phyloP scores from a whole-genome alignment of 164 flowering plant species.

The Brasenia schreberi region DNA sequence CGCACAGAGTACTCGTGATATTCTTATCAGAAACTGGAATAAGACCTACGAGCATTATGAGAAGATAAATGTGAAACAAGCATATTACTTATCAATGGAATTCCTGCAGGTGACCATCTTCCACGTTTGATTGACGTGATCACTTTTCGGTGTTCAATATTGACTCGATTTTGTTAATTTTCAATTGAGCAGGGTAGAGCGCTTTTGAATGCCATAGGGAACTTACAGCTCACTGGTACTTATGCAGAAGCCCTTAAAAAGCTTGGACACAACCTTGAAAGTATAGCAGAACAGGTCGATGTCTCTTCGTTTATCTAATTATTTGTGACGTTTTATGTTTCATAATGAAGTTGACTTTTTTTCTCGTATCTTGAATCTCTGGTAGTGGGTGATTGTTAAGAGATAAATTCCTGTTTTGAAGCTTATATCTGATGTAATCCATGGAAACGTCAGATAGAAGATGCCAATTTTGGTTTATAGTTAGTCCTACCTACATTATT shows the following conservation, averaged over 20 bases:
- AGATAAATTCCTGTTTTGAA: too few relatives aligned
- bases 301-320: background rate
- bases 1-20: slow-evolving; percentile 78
- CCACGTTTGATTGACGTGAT: background rate
- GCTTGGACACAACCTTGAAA: slow-evolving; percentile 67
- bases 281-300: slow-evolving; percentile 65
- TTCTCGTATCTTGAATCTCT: background rate
- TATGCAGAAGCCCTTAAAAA: slow-evolving; percentile 80
- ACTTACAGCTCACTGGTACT: slow-evolving; percentile 73
- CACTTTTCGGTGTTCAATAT: background rate
- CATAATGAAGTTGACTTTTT: too few relatives aligned
- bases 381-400: too few relatives aligned
- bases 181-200: slow-evolving; percentile 63
- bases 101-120: slow-evolving; percentile 63
- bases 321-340: background rate
- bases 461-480: too few relatives aligned
- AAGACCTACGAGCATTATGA: slow-evolving; percentile 69
- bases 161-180: background rate
- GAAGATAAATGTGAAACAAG: slow-evolving; percentile 74
- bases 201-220: slow-evolving; percentile 85
- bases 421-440: too few relatives aligned
- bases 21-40: slow-evolving; percentile 75
- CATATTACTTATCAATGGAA: slow-evolving; percentile 92
- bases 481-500: too few relatives aligned
- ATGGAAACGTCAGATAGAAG: too few relatives aligned